phyloP scores from a whole-genome alignment of 768 basidiomycete species.

The Boletellus ananiceps region DNA sequence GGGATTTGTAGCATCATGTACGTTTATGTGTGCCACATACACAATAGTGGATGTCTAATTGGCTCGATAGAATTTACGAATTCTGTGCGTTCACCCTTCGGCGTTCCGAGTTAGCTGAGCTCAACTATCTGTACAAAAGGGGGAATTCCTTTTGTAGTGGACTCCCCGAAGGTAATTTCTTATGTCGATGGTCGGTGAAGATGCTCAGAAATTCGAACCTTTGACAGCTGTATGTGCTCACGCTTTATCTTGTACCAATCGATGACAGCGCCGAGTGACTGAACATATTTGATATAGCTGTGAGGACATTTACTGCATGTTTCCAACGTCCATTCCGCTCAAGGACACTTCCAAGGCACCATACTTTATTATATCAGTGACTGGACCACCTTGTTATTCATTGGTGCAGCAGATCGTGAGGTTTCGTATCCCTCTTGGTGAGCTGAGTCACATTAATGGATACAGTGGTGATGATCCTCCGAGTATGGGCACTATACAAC shows the following conservation, averaged over 20 bases:
- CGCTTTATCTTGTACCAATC: no score
- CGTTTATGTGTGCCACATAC: background rate
- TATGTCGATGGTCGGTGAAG: no score
- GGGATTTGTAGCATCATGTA: background rate
- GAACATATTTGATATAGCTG: background rate
- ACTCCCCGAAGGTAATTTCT: no score
- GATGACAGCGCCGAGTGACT: no score
- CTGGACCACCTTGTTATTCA: background rate
- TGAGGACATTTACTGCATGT: background rate
- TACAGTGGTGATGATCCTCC: conserved; percentile 1
- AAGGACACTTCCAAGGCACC: background rate
- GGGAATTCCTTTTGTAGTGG: no score
- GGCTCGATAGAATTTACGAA: no score
- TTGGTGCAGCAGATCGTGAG: background rate
- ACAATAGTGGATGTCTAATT: background rate
- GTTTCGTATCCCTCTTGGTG: background rate
- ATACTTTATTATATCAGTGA: background rate
- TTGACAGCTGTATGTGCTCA: no score
- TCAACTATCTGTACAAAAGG: no score
- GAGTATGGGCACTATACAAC: background rate
- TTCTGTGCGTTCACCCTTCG: no score
- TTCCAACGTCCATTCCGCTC: background rate
- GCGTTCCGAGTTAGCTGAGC: no score
- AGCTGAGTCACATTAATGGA: background rate
- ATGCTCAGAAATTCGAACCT: no score